These are phyloP conservation scores for Clavispora phyllophila DNA, from an alignment of 805 yeast genomes.

Conservation along the genomic window DNA sequence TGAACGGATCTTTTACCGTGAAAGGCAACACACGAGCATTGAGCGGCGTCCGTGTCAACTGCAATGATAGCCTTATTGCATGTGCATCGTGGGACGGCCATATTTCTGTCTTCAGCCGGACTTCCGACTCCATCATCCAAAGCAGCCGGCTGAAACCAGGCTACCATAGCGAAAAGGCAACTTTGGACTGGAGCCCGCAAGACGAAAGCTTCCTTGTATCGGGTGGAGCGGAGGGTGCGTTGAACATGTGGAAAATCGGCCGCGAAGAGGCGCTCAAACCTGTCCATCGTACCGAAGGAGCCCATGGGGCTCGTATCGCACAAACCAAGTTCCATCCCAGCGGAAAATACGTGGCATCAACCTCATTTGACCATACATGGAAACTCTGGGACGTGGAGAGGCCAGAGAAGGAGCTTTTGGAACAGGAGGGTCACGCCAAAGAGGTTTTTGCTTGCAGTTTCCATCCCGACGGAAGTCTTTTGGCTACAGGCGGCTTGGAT, in stretches of 20 bases:
- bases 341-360: slow-evolving; percentile 52
- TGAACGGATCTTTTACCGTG: slow-evolving; percentile 66
- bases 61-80: slow-evolving; percentile 39
- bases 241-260: slow-evolving; percentile 25
- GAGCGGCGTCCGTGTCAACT: slow-evolving; percentile 49
- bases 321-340: slow-evolving; percentile 62
- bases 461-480: slow-evolving; percentile 73
- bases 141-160: slow-evolving; percentile 27
- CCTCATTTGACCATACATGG: slow-evolving; percentile 87
- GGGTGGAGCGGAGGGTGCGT: slow-evolving; percentile 37
- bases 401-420: slow-evolving; percentile 37
- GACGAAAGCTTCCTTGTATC: slow-evolving; percentile 18
- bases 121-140: slow-evolving; percentile 21
- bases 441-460: slow-evolving; percentile 59
- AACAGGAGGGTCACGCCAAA: slow-evolving; percentile 84
- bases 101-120: slow-evolving; percentile 39
- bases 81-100: slow-evolving; percentile 85
- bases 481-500: slow-evolving; percentile 77
- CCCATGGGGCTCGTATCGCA: slow-evolving; percentile 51
- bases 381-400: slow-evolving; percentile 71
- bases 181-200: slow-evolving; percentile 57
- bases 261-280: slow-evolving; percentile 12
- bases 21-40: slow-evolving; percentile 58
- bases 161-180: slow-evolving; percentile 58
- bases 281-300: slow-evolving; percentile 14